These are phyloP conservation scores for Neonectria faginata DNA, from an alignment of 2,329 filamentous ascomycete genomes.

Conservation along the genomic window DNA sequence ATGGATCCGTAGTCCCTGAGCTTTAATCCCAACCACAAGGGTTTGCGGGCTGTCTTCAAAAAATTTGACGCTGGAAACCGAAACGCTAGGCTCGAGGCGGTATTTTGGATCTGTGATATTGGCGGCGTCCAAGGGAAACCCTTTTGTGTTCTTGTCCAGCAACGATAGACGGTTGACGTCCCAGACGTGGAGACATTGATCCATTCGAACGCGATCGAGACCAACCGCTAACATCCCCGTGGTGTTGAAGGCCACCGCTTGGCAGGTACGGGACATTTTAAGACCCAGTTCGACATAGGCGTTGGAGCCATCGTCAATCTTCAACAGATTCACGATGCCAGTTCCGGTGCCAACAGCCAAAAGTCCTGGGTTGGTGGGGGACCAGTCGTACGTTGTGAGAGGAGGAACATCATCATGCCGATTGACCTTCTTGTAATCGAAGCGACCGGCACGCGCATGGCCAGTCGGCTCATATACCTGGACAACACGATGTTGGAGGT, in stretches of 20 bases:
- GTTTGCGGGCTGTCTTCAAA: conserved; percentile 82
- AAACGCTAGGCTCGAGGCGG: conserved; percentile 73
- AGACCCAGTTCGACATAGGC: conserved; percentile 74
- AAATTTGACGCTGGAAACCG: conserved; percentile 86
- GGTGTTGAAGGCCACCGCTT: conserved; percentile 83
- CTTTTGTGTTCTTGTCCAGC: conserved; percentile 59
- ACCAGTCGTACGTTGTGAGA: conserved; percentile 76
- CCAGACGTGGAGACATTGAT: conserved; percentile 85
- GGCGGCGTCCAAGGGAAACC: conserved; percentile 63
- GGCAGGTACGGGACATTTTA: conserved; percentile 81
- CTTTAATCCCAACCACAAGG: conserved; percentile 80
- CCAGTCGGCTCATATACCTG: conserved; percentile 73
- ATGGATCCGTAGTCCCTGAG: conserved; percentile 79
- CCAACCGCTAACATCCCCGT: conserved; percentile 80
- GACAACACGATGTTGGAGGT: conserved; percentile 71
- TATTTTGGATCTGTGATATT: conserved; percentile 67
- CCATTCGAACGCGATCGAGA: conserved; percentile 83
- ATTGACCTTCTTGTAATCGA: conserved; percentile 68
- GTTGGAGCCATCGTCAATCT: conserved; percentile 77
- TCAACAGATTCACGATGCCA: conserved; percentile 80
- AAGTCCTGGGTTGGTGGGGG: conserved; percentile 70
- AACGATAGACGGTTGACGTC: conserved; percentile 74
- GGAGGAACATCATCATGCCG: conserved; percentile 73
- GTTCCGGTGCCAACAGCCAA: conserved; percentile 81
- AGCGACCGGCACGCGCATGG: conserved; percentile 65